Conservation (phyloP, 495 filamentous ascomycete genomes). For the Filosporella fistucella region DNA sequence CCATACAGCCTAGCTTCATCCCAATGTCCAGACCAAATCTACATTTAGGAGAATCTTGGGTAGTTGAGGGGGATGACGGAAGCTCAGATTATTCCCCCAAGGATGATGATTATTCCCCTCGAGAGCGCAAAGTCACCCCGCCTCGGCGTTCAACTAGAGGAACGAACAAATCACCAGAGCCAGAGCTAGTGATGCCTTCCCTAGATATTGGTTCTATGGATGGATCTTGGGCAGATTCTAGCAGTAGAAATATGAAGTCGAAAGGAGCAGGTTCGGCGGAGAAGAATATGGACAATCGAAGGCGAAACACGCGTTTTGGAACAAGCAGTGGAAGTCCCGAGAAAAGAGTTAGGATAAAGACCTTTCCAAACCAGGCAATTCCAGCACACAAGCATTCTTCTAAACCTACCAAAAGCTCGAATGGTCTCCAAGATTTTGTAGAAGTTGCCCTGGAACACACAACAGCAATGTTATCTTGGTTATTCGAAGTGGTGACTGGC, state of each 20-base stretch:
- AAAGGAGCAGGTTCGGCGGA: neutral
- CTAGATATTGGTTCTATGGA: conserved; percentile 30
- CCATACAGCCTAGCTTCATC: too few relatives aligned
- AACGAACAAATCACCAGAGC: conserved; percentile 29
- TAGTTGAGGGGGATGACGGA: conserved; percentile 31
- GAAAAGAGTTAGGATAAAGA: too few relatives aligned
- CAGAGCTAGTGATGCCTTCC: conserved; percentile 45
- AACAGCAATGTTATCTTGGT: conserved; percentile 35
- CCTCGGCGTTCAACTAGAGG: conserved; percentile 13
- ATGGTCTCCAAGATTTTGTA: conserved; percentile 7
- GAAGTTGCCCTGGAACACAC: conserved; percentile 13
- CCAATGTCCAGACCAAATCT: conserved; percentile 19
- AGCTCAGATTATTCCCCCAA: conserved; percentile 12
- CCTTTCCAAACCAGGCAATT: conserved; percentile 10
- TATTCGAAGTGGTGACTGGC: conserved; percentile 40
- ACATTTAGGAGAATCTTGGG: conserved; percentile 32
- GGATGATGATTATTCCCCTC: conserved; percentile 10
- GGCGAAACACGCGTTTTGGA: conserved; percentile 2
- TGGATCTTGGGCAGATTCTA: conserved; percentile 25
- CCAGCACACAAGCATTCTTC: neutral
- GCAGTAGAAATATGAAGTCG: conserved; percentile 16
- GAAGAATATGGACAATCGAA: conserved; percentile 5
- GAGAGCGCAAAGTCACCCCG: neutral
- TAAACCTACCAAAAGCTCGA: neutral
- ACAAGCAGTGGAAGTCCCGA: conserved; percentile 17